Base-by-base conservation (phyloP, 2,329 filamentous ascomycete genomes). In the Exophiala phaeomuriformis region DNA sequence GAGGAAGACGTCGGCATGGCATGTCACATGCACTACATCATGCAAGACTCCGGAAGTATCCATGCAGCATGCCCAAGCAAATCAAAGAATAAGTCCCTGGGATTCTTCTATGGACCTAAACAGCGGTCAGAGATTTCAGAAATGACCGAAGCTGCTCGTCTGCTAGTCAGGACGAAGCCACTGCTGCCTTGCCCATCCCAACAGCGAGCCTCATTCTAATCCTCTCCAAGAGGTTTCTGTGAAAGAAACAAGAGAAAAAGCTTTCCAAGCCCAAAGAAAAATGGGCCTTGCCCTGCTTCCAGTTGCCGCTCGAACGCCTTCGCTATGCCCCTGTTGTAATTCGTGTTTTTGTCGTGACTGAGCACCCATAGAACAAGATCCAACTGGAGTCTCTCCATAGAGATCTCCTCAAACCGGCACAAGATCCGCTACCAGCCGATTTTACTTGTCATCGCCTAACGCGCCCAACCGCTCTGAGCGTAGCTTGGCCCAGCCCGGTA, bases 181-280 rank as follows among this genome's bases (percentile, higher is more conserved):
- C 47, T 50, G 40, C 8, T 46, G 28, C 5, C 49, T 46, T 46
- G 35, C 43, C 49, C 47, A 53, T 51, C 36, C 40, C 33, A 39
- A 27, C 46, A 48, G 41, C 43, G 42, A 48, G 41, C 43, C 42
- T 45, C 41, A 28, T 49, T 49, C 50, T 50, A 49, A 56, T 47
- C 47, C 39, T 32, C 19, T 31, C 43, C 46, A 12, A 36, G 36
- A 48, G 27, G 42, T 32, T 37, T 10, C 19, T 48, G 30, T 32
- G 42, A 47, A 30, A 46, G 39, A 46, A 58, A 40, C 9, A 35
- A 49, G 50, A 51, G 49, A 44, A 49, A 59, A 56, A 58, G 49
- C 53, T 43, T 32, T 48, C 55, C 58, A 51, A 57, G 63, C 57
- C 57, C 55, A 56, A 56, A 56, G 53, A 63, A 57, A 61, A 51